phyloP scores from a whole-genome alignment of 1,284 basidiomycete genomes.

The Anthracocystis panici-leucophaei region DNA sequence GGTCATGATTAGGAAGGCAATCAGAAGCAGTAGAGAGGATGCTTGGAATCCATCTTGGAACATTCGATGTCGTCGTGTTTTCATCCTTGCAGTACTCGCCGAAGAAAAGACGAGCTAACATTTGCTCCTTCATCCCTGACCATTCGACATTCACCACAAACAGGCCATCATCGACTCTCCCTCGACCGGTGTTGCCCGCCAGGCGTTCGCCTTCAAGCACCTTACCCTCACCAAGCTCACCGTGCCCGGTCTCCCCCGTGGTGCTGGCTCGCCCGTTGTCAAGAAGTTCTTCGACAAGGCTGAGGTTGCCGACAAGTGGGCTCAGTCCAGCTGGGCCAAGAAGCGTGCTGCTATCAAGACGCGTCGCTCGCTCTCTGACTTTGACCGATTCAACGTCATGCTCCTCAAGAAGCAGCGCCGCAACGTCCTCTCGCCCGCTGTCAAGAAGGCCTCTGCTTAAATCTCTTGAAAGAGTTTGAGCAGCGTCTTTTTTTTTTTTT shows the following conservation, averaged over 20 bases:
- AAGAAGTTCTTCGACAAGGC: constrained; percentile 90
- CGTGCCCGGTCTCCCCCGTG: constrained; percentile 87
- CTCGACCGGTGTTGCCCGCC: constrained; percentile 88
- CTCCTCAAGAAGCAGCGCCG: constrained; percentile 74
- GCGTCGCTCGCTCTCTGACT: constrained; percentile 86
- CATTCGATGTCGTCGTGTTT: neutral
- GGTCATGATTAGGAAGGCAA: neutral
- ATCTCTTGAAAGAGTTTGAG: constrained; percentile 1
- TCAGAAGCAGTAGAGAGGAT: neutral
- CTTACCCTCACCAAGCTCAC: constrained; percentile 89
- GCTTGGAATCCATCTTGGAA: no score
- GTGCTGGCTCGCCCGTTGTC: constrained; percentile 82
- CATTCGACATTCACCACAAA: neutral
- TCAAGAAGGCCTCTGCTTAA: constrained; percentile 66
- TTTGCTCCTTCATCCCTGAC: neutral
- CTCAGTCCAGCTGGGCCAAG: constrained; percentile 85
- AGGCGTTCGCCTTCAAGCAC: constrained; percentile 90
- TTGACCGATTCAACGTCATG: constrained; percentile 81
- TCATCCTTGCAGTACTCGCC: no score
- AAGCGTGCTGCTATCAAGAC: constrained; percentile 83
- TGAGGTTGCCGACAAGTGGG: constrained; percentile 81
- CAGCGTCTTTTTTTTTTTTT: neutral
- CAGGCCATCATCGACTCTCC: constrained; percentile 97
- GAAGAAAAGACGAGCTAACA: neutral
- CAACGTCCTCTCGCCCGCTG: constrained; percentile 67